A percentile compares a stretch with the other conserved stretches of the same genome.
Evolutionary conservation across 2,329 filamentous ascomycete genomes (phyloP).

Genomic region (Alternaria gaisen): DNA sequence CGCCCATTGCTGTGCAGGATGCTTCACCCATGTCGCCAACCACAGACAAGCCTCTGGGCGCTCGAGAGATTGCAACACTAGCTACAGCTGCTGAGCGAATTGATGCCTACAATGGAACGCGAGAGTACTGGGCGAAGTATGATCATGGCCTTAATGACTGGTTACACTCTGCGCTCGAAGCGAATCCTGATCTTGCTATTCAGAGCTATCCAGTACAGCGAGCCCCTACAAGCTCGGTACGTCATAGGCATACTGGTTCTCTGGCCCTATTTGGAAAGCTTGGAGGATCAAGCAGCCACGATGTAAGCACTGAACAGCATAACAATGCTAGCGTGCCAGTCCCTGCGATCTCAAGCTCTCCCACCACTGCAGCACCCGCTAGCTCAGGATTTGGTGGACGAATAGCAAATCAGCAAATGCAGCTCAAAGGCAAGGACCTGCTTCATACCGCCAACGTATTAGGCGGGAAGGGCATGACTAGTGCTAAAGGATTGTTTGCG

Average conservation of each 20-base stretch:
- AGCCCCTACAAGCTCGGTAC: constrained; percentile 39
- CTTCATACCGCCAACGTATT: constrained; percentile 81
- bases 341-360: constrained; percentile 35
- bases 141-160: constrained; percentile 77
- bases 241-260: constrained; percentile 49
- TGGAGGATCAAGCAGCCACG: constrained; percentile 32
- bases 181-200: constrained; percentile 62
- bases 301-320: constrained; percentile 30
- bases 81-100: constrained; percentile 73
- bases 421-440: constrained; percentile 86
- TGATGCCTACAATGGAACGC: constrained; percentile 74
- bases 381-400: constrained; percentile 33
- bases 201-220: constrained; percentile 31
- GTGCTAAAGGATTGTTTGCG: constrained; percentile 88
- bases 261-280: constrained; percentile 50
- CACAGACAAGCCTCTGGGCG: constrained; percentile 59
- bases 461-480: constrained; percentile 75
- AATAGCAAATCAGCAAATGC: constrained; percentile 59
- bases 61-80: constrained; percentile 80
- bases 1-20: constrained; percentile 27
- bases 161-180: constrained; percentile 60
- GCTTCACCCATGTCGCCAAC: constrained; percentile 32
- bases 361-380: constrained; percentile 27
- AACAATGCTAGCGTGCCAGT: constrained; percentile 37
- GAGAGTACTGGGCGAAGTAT: constrained; percentile 73